Percentiles rank a stretch among this genome's conserved stretches.
Evolutionary conservation across 768 basidiomycete genomes (phyloP).

Genomic region (Boletus rubescentipes): DNA sequence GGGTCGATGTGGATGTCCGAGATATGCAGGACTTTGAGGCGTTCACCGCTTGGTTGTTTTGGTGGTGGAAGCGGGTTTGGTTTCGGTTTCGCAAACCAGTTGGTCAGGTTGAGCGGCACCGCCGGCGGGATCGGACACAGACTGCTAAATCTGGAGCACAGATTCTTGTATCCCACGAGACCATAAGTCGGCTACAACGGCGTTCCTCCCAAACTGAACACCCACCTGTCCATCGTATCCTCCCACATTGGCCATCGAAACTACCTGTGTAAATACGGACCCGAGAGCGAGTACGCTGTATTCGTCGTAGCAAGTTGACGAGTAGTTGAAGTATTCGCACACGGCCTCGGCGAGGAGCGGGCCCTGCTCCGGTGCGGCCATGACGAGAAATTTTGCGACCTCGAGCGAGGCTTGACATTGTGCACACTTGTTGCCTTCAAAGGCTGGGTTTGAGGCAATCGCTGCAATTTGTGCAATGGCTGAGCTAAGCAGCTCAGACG

Average conservation of each 20-base stretch:
- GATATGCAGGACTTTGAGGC: conserved; percentile 47
- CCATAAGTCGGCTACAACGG: no score
- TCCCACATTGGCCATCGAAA: conserved; percentile 43
- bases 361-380: conserved; percentile 41
- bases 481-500: conserved; percentile 32
- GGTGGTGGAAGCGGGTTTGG: conserved; percentile 42
- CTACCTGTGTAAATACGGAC: conserved; percentile 43
- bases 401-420: conserved; percentile 39
- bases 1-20: conserved; percentile 51
- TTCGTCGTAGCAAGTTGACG: conserved; percentile 34
- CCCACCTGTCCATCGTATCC: conserved; percentile 49
- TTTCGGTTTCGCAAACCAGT: conserved; percentile 51
- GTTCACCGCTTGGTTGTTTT: conserved; percentile 41
- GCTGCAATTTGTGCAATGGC: conserved; percentile 40
- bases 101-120: conserved; percentile 41
- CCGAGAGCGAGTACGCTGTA: conserved; percentile 38
- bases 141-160: conserved; percentile 38
- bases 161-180: not conserved
- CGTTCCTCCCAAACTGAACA: not conserved
- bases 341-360: conserved; percentile 39
- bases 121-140: conserved; percentile 39
- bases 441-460: conserved; percentile 35
- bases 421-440: conserved; percentile 37
- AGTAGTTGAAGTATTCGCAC: conserved; percentile 43
- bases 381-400: conserved; percentile 41